Conservation (phyloP, 352 stramenopile species). For the Globisporangium irregulare region DNA sequence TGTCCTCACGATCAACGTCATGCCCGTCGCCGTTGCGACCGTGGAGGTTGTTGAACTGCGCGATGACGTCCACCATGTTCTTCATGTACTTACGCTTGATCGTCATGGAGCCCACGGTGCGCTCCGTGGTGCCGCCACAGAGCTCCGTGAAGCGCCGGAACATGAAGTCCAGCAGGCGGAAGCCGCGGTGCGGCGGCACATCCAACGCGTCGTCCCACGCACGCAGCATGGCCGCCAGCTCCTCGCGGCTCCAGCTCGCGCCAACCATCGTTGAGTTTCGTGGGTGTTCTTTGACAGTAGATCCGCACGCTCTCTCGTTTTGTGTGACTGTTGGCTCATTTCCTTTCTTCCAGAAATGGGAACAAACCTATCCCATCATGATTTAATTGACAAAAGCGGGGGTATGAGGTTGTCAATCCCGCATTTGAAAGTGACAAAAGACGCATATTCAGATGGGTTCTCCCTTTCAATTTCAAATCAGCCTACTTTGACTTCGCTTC, state of each 20-base stretch:
- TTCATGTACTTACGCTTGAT: slow-evolving; percentile 21
- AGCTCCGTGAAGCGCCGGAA: slow-evolving; percentile 12
- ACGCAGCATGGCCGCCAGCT: slow-evolving; percentile 3
- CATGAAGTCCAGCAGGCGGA: slow-evolving; percentile 15
- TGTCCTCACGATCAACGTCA: not conserved
- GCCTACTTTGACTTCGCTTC: no score
- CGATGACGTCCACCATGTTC: slow-evolving; percentile 14
- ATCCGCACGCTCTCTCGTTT: not conserved
- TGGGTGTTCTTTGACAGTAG: not conserved
- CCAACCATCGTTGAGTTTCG: not conserved
- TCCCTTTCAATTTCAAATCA: no score
- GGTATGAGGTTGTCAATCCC: no score
- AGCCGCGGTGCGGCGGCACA: slow-evolving; percentile 5
- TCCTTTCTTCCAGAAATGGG: not conserved
- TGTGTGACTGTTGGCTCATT: not conserved
- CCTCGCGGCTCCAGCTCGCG: slow-evolving; percentile 11
- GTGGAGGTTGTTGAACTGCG: not conserved
- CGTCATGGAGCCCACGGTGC: slow-evolving; percentile 9
- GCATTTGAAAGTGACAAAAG: no score
- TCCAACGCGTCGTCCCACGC: slow-evolving; percentile 8
- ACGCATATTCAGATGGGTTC: no score
- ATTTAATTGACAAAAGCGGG: no score
- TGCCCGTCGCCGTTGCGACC: not conserved
- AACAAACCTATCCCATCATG: not conserved
- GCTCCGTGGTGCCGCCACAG: not conserved